These are phyloP conservation scores for Rehmannia glutinosa DNA, from an alignment of 257 asterid genomes.

Conservation along the genomic window DNA sequence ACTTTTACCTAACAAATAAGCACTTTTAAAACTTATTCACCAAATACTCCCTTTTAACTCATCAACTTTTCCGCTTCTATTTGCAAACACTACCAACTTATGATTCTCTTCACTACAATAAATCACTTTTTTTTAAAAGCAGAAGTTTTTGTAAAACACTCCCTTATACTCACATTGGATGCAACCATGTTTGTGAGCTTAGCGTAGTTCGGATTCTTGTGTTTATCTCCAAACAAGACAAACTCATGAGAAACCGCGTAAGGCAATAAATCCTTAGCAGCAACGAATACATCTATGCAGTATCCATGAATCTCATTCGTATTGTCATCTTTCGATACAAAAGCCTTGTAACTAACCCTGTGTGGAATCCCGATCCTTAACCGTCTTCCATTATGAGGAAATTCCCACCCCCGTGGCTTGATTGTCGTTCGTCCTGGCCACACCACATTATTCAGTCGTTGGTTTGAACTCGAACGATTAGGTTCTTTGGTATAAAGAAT, in stretches of 20 bases:
- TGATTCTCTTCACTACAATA: no score
- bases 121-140: no score
- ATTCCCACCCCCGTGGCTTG: conserved; percentile 67
- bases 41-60: no score
- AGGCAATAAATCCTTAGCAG: conserved; percentile 46
- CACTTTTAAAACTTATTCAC: no score
- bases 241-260: conserved; percentile 53
- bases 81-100: no score
- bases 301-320: conserved; percentile 37
- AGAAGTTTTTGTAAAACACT: neutral
- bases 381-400: conserved; percentile 41
- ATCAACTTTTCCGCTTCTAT: no score
- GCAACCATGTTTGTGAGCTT: conserved; percentile 36
- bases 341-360: conserved; percentile 46
- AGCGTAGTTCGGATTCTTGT: conserved; percentile 44
- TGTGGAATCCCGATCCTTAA: conserved; percentile 62
- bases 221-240: conserved; percentile 48
- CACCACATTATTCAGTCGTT: conserved; percentile 27
- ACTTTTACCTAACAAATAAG: no score
- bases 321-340: conserved; percentile 33
- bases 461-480: conserved; percentile 33
- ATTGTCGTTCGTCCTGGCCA: conserved; percentile 61
- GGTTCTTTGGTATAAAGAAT: conserved; percentile 8
- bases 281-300: conserved; percentile 53
- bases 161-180: conserved; percentile 33